A percentile compares a stretch with the other conserved stretches of the same genome.
Conservation (phyloP, 768 basidiomycete species). For the Suillus weaverae region DNA sequence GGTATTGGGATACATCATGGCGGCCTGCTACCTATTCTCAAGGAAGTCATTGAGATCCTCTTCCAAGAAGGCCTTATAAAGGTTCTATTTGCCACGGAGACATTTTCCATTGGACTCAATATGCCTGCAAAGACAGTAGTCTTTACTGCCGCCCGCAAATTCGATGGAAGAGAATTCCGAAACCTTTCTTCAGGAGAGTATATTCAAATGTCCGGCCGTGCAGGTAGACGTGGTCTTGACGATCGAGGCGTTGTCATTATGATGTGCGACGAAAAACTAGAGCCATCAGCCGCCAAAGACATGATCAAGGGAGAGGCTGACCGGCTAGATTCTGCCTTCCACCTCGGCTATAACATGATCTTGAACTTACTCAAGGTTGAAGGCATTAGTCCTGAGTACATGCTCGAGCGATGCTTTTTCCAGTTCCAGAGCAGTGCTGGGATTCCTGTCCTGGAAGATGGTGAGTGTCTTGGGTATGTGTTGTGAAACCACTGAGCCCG, state of each 20-base stretch:
- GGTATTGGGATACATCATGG: constrained; percentile 99
- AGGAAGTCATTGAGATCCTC: constrained; percentile 98
- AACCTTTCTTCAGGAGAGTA: constrained; percentile 95
- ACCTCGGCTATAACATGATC: constrained; percentile 99
- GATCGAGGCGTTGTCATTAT: constrained; percentile 99
- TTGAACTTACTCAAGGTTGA: constrained; percentile 98
- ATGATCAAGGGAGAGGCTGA: constrained; percentile 99
- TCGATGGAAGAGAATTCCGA: constrained; percentile 93
- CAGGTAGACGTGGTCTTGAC: constrained; percentile 94
- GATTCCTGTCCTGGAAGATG: constrained; percentile 82
- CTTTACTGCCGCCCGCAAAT: constrained; percentile 93
- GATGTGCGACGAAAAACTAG: constrained; percentile 99
- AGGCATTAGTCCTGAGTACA: constrained; percentile 96
- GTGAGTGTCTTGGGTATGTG: constrained; percentile 43
- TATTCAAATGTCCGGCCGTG: constrained; percentile 99
- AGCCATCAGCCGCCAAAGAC: constrained; percentile 84
- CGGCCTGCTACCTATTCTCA: constrained; percentile 93
- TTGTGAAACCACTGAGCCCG: constrained; percentile 10
- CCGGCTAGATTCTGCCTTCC: constrained; percentile 95
- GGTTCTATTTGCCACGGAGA: constrained; percentile 97
- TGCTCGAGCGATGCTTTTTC: constrained; percentile 97
- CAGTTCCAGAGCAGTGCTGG: constrained; percentile 95
- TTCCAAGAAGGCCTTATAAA: constrained; percentile 99
- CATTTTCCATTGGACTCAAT: constrained; percentile 96
- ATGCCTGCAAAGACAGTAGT: constrained; percentile 99